phyloP scores from a whole-genome alignment of 805 yeast species.

The Maudiozyma bulderi region DNA sequence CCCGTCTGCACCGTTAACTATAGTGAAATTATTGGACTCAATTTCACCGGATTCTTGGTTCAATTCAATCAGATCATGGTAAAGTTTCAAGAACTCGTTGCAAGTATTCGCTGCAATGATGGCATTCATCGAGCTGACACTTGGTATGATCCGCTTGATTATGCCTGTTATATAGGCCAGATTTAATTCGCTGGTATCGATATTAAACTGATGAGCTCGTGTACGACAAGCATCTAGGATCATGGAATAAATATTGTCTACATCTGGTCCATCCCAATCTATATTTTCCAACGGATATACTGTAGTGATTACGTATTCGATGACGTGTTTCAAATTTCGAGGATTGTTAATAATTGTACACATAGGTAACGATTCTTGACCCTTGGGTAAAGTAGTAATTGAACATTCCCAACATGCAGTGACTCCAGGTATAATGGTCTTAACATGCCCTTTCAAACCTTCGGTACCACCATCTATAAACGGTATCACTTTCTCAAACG shows the following conservation, averaged over 20 bases:
- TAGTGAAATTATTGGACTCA: constrained; percentile 51
- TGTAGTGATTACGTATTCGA: constrained; percentile 76
- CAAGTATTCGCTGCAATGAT: constrained; percentile 83
- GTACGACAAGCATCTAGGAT: constrained; percentile 43
- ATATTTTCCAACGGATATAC: constrained; percentile 54
- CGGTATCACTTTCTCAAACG: constrained; percentile 44
- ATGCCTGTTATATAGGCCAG: constrained; percentile 70
- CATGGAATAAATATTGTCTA: background rate
- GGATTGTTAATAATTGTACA: constrained; percentile 94
- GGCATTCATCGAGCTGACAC: constrained; percentile 91
- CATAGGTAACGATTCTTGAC: constrained; percentile 57
- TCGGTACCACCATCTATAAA: constrained; percentile 93
- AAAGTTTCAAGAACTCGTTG: constrained; percentile 72
- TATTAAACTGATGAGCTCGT: constrained; percentile 58
- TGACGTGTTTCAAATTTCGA: constrained; percentile 87
- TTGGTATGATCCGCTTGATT: constrained; percentile 84
- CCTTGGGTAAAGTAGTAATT: constrained; percentile 56
- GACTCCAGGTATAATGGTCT: constrained; percentile 75
- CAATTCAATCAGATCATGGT: constrained; percentile 47
- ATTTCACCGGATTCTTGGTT: constrained; percentile 37
- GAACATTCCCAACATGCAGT: constrained; percentile 93
- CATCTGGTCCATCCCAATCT: constrained; percentile 45
- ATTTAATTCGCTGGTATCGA: constrained; percentile 58
- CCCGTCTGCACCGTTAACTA: constrained; percentile 76
- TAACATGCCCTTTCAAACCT: constrained; percentile 84